Evolutionary conservation across 2,329 filamentous ascomycete genomes (phyloP).

Genomic region (Fusarium proliferatum): DNA sequence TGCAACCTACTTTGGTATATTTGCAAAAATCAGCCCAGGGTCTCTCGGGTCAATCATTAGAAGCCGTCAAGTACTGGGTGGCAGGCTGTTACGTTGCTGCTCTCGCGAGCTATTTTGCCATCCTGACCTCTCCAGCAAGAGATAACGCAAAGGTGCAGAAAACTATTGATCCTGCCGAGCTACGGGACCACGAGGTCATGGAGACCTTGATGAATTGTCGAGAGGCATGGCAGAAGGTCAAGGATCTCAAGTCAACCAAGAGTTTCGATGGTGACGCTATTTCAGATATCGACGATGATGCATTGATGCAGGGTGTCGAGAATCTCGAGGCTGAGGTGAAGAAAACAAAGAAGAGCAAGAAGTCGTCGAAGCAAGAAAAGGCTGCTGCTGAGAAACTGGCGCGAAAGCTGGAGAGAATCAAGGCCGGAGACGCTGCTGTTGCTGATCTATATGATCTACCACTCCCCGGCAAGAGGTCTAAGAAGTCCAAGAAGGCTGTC

Average conservation of each 20-base stretch:
- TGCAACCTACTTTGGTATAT: constrained; percentile 73
- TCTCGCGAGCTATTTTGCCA: constrained; percentile 92
- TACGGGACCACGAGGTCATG: constrained; percentile 94
- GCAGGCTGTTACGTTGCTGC: constrained; percentile 87
- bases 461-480: constrained; percentile 61
- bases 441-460: constrained; percentile 75
- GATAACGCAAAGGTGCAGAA: constrained; percentile 64
- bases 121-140: constrained; percentile 83
- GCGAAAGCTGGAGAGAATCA: constrained; percentile 59
- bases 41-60: constrained; percentile 63
- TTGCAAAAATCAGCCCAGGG: constrained; percentile 68
- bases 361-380: constrained; percentile 51
- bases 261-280: constrained; percentile 49
- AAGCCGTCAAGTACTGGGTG: constrained; percentile 79
- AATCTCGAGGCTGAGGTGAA: constrained; percentile 37
- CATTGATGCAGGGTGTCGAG: constrained; percentile 40
- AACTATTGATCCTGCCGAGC: constrained; percentile 78
- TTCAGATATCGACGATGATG: constrained; percentile 39
- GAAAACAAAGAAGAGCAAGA: constrained; percentile 47
- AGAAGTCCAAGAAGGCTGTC: constrained; percentile 48
- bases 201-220: constrained; percentile 82
- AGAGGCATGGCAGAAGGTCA: constrained; percentile 81
- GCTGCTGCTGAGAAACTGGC: constrained; percentile 53
- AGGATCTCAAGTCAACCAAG: constrained; percentile 67
- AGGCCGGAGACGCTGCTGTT: constrained; percentile 75